Evolutionary conservation across 805 yeast species (phyloP).

Genomic region (Priceomyces castillae): DNA sequence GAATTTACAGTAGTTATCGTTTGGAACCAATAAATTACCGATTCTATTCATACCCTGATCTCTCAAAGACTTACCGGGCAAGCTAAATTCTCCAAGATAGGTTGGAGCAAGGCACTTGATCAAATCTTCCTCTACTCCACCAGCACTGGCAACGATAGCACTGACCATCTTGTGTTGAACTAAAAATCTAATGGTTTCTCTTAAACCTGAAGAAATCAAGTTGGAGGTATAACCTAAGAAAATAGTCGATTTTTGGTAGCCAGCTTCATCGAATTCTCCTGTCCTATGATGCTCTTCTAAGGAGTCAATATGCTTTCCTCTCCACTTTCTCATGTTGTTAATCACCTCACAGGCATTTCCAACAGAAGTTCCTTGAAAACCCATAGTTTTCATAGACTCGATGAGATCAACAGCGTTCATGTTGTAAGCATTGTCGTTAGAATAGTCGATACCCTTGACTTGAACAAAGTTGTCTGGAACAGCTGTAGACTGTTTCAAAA

Average conservation of each 20-base stretch:
- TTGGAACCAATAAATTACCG: slow-evolving; percentile 95
- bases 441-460: slow-evolving; percentile 89
- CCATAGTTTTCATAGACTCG: slow-evolving; percentile 87
- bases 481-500: slow-evolving; percentile 78
- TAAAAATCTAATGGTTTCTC: slow-evolving; percentile 84
- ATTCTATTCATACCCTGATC: slow-evolving; percentile 97
- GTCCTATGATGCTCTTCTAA: slow-evolving; percentile 63
- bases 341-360: slow-evolving; percentile 90
- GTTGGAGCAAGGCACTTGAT: slow-evolving; percentile 97
- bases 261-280: slow-evolving; percentile 75
- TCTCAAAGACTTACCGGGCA: slow-evolving; percentile 78
- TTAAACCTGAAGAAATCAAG: slow-evolving; percentile 88
- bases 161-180: slow-evolving; percentile 94
- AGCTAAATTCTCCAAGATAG: slow-evolving; percentile 83
- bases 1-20: slow-evolving; percentile 94
- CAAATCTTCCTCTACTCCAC: slow-evolving; percentile 96
- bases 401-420: slow-evolving; percentile 78
- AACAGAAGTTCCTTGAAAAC: slow-evolving; percentile 90
- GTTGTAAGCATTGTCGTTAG: slow-evolving; percentile 69
- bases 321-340: slow-evolving; percentile 89
- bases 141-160: slow-evolving; percentile 95
- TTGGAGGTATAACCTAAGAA: slow-evolving; percentile 97
- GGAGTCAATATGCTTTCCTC: slow-evolving; percentile 72
- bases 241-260: slow-evolving; percentile 81
- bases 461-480: slow-evolving; percentile 76